Evolutionary conservation across 495 filamentous ascomycete genomes (phyloP).

Genomic region (Aspergillus haitiensis): DNA sequence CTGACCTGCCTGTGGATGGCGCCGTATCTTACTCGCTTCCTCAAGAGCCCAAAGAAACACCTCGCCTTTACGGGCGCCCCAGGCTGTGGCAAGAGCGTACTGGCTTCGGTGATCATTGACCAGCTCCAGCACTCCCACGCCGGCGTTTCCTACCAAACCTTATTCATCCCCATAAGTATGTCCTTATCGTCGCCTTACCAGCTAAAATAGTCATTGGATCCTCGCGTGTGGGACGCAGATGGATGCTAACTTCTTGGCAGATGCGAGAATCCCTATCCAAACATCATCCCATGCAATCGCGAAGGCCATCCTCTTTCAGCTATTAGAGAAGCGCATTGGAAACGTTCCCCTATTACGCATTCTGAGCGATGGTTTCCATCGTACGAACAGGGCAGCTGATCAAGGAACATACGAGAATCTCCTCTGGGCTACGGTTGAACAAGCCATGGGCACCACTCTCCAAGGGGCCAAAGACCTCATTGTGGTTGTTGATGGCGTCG

Average conservation of each 20-base stretch:
- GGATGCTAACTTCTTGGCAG: constrained; percentile 1
- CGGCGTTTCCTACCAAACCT: constrained; percentile 34
- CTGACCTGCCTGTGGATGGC: constrained; percentile 42
- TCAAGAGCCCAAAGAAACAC: constrained; percentile 33
- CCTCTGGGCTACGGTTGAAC: constrained; percentile 22
- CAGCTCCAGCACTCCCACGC: constrained; percentile 42
- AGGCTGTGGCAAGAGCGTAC: constrained; percentile 43
- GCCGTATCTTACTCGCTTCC: constrained; percentile 36
- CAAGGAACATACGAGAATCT: constrained; percentile 32
- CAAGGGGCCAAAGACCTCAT: constrained; percentile 38
- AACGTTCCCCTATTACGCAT: constrained; percentile 41
- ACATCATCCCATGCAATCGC: constrained; percentile 23
- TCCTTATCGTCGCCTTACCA: not conserved
- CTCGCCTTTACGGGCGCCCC: constrained; percentile 36
- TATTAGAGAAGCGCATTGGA: constrained; percentile 45
- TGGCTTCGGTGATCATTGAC: constrained; percentile 43
- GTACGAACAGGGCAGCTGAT: constrained; percentile 27
- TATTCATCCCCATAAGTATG: constrained; percentile 43
- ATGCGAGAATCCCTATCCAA: constrained; percentile 22
- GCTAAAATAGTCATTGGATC: no score
- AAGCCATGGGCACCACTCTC: constrained; percentile 27
- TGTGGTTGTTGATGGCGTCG: constrained; percentile 41
- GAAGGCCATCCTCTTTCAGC: constrained; percentile 38
- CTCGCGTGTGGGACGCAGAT: not conserved
- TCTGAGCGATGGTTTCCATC: constrained; percentile 34